Conservation (phyloP, 805 yeast genomes). For the Ogataea paraovalis region DNA sequence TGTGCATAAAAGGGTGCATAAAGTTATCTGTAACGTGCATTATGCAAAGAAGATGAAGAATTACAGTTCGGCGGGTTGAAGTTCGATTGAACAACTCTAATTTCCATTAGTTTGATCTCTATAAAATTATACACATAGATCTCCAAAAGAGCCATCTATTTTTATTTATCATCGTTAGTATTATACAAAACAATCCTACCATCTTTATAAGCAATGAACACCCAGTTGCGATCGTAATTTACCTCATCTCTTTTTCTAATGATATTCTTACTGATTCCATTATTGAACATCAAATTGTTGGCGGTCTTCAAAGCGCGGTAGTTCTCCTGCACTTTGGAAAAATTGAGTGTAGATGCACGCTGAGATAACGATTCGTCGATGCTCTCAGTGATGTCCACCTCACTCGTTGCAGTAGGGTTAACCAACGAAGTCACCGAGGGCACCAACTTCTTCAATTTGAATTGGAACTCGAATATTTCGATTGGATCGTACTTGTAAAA, state of each 20-base stretch:
- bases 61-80: no score
- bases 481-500: constrained; percentile 27
- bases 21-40: no score
- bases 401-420: background rate
- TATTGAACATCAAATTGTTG: constrained; percentile 16
- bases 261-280: constrained; percentile 32
- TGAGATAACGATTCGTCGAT: constrained; percentile 13
- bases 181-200: constrained; percentile 29
- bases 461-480: constrained; percentile 15
- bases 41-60: no score
- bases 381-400: constrained; percentile 6
- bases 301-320: constrained; percentile 9
- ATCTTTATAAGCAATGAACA: constrained; percentile 31
- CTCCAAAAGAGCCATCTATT: background rate
- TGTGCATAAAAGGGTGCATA: no score
- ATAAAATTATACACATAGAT: no score
- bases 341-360: constrained; percentile 18
- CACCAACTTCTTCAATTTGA: constrained; percentile 22
- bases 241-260: constrained; percentile 27
- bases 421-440: constrained; percentile 23
- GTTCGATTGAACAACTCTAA: no score
- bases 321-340: constrained; percentile 21
- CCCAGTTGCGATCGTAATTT: constrained; percentile 22
- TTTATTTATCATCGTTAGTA: background rate
- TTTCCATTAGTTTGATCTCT: no score